These are phyloP conservation scores for Rubroshorea leprosula DNA, from an alignment of 345 rosid genomes.

Conservation along the genomic window DNA sequence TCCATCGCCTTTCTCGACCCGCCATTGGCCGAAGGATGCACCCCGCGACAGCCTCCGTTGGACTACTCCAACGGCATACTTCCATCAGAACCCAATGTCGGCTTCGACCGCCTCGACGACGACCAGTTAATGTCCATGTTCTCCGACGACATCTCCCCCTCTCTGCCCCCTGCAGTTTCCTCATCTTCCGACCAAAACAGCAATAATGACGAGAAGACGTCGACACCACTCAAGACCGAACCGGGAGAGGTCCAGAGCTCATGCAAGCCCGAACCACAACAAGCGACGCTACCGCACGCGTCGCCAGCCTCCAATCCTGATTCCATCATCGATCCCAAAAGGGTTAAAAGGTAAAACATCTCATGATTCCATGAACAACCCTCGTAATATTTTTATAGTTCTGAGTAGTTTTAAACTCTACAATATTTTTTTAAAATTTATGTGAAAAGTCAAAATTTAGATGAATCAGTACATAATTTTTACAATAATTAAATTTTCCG, in stretches of 20 bases:
- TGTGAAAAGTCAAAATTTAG: too few relatives aligned
- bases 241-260: slow-evolving; percentile 43
- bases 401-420: too few relatives aligned
- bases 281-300: slow-evolving; percentile 1
- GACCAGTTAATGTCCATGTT: slow-evolving; percentile 71
- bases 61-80: background rate
- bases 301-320: slow-evolving; percentile 26
- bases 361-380: background rate
- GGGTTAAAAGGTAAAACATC: slow-evolving; percentile 48
- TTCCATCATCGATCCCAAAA: slow-evolving; percentile 41
- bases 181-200: slow-evolving; percentile 68
- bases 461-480: too few relatives aligned
- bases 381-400: too few relatives aligned
- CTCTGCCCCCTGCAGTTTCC: slow-evolving; percentile 31
- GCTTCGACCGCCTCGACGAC: slow-evolving; percentile 50
- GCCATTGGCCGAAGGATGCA: slow-evolving; percentile 29
- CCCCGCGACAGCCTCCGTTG: slow-evolving; percentile 12
- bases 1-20: slow-evolving; percentile 69
- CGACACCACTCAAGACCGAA: slow-evolving; percentile 28
- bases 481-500: too few relatives aligned
- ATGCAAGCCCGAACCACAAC: slow-evolving; percentile 24
- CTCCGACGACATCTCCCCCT: slow-evolving; percentile 37
- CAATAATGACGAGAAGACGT: slow-evolving; percentile 41
- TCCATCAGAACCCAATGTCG: background rate
- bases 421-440: too few relatives aligned